Evolutionary conservation across 768 basidiomycete genomes (phyloP), one percentile per base, ranked within the genome.

Genomic region (Psilocybe tampanensis): DNA sequence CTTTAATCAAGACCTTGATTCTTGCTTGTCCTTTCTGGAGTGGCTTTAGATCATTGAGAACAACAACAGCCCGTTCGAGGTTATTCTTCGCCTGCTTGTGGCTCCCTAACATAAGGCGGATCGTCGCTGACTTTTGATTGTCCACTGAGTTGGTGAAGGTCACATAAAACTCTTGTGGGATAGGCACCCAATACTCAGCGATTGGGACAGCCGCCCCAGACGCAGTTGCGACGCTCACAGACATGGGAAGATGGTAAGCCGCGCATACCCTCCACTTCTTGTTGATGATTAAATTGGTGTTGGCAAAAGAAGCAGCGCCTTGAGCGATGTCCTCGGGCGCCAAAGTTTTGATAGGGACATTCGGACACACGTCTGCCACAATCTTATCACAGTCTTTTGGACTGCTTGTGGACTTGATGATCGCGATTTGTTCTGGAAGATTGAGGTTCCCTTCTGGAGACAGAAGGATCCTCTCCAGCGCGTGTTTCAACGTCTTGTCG

Each of bases 141-240:
- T 49, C 26, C 47, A 32, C 33, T n/a, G 47, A 49, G 17, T 49
- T 49, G 26, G 47, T 49, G 26, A 49, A 15, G 47, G 26, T 49
- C 8, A 49, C n/a, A 33, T 8, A 32, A 26, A 26, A 9, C 6
- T 29, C 18, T 26, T 17, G 19, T 2, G 29, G 29, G 17, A 49
- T 29, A 8, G 26, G 15, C 9, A 33, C 18, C 3, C 5, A 7
- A 9, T 17, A 13, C n/a, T 26, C 22, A 2, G 29, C 15, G 24
- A 49, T 22, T 2, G 24, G 18, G n/a, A 49, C 33, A n/a, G 17
- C 33, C 13, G 26, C 26, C 17, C 47, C 47, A 4, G 47, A 12
- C 12, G 26, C 23, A n/a, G 47, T 32, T 6, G 47, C 47, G 8
- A 49, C 21, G 47, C 26, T 49, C 17, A 49, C 47, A 24, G 47